phyloP scores from a whole-genome alignment of 1,284 basidiomycete species.

The Thecaphora thlaspeos region DNA sequence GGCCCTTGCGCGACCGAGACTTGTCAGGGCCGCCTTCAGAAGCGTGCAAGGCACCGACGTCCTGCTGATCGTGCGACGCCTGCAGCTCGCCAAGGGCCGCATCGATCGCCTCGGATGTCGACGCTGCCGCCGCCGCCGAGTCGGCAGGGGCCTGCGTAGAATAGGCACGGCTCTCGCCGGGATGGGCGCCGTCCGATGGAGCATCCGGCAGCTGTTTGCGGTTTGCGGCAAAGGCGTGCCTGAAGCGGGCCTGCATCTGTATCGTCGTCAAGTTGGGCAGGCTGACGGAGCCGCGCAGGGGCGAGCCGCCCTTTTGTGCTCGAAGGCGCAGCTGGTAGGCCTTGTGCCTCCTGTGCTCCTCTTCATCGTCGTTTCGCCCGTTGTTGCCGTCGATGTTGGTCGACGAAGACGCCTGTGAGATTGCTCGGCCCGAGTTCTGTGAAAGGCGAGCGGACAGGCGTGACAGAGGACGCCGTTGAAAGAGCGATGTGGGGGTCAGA shows the following conservation, averaged over 20 bases:
- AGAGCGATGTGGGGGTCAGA: neutral
- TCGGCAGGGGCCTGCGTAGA: neutral
- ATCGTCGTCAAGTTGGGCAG: slow-evolving; percentile 21
- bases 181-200: neutral
- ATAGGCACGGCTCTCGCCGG: neutral
- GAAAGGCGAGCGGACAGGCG: neutral
- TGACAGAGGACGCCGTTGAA: neutral
- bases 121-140: no score
- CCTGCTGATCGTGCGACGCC: neutral
- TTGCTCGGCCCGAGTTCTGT: slow-evolving; percentile 35
- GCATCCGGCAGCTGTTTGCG: slow-evolving; percentile 11
- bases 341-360: slow-evolving; percentile 21
- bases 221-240: slow-evolving; percentile 25
- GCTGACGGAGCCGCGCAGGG: neutral
- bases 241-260: slow-evolving; percentile 34
- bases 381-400: slow-evolving; percentile 23
- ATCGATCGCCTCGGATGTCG: neutral
- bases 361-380: slow-evolving; percentile 37
- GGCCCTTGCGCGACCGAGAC: no score
- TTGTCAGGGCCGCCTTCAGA: no score
- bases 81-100: neutral
- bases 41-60: no score
- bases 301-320: slow-evolving; percentile 5
- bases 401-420: slow-evolving; percentile 37
- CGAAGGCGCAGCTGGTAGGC: slow-evolving; percentile 30